A percentile compares a stretch with the other conserved stretches of the same genome.
These are phyloP conservation scores for Neurospora sp. DNA, from an alignment of 495 filamentous ascomycete genomes.

Conservation along the genomic window DNA sequence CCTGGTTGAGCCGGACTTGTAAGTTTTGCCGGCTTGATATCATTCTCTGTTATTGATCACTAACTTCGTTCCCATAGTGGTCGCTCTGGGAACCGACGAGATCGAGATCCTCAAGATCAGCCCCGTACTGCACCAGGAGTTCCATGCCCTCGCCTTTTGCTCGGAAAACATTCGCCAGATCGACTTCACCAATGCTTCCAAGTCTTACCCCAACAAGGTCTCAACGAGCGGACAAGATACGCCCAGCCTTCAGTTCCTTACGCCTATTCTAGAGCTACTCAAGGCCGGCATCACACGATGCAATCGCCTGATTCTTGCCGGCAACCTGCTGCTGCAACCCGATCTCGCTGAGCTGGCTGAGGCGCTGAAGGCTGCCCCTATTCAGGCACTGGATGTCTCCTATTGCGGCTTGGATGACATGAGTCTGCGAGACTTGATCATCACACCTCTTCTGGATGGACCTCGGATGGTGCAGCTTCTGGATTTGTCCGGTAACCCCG, in stretches of 20 bases:
- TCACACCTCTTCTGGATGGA: conserved; percentile 36
- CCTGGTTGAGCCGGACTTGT: conserved; percentile 23
- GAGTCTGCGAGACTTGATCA: conserved; percentile 13
- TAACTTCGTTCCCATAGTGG: conserved; percentile 10
- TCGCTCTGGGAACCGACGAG: conserved; percentile 21
- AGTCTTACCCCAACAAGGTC: conserved; percentile 4
- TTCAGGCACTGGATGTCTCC: conserved; percentile 22
- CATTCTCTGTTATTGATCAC: neutral
- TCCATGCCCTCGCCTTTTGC: conserved; percentile 36
- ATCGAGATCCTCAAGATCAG: conserved; percentile 26
- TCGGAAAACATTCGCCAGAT: conserved; percentile 34
- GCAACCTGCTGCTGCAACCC: conserved; percentile 11
- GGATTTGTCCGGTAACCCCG: conserved; percentile 59
- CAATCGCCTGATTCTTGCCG: conserved; percentile 18
- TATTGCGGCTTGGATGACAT: conserved; percentile 19
- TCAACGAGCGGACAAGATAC: neutral
- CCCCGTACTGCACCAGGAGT: conserved; percentile 34
- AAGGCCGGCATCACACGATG: conserved; percentile 20
- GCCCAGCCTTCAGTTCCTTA: conserved; percentile 18
- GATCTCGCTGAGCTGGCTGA: conserved; percentile 24
- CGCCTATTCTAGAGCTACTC: conserved; percentile 21
- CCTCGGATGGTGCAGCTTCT: conserved; percentile 33
- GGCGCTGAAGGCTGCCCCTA: conserved; percentile 13
- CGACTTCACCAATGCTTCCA: conserved; percentile 29
- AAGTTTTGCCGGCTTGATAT: neutral